These are phyloP conservation scores for Candida pseudoviswanathii DNA, from an alignment of 1,139 yeast genomes.

Conservation along the genomic window DNA sequence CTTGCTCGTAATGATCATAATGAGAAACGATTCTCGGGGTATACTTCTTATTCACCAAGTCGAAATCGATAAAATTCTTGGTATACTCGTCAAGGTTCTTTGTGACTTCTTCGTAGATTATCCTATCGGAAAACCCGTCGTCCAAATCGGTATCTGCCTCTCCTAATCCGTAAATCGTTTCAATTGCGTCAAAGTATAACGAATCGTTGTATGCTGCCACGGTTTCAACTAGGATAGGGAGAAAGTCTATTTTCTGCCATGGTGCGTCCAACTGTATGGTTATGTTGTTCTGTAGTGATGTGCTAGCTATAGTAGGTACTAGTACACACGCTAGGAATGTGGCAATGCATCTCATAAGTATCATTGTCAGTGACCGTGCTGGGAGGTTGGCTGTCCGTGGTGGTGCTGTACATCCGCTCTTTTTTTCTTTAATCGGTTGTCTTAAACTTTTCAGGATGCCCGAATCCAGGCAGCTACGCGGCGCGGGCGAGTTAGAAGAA, in stretches of 20 bases:
- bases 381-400: too few relatives aligned
- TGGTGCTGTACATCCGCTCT: too few relatives aligned
- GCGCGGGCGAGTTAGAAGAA: too few relatives aligned
- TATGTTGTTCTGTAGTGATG: conserved; percentile 3
- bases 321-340: background rate
- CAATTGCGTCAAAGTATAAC: conserved; percentile 49
- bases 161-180: conserved; percentile 35
- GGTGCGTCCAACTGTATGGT: conserved; percentile 17
- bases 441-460: too few relatives aligned
- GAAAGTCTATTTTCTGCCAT: conserved; percentile 28
- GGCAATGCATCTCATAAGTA: background rate
- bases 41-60: conserved; percentile 52
- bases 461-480: too few relatives aligned
- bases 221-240: conserved; percentile 56
- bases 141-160: conserved; percentile 22
- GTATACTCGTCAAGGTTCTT: conserved; percentile 20
- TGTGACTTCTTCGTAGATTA: conserved; percentile 38
- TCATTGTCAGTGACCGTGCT: background rate
- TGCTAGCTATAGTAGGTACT: background rate
- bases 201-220: conserved; percentile 50
- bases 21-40: conserved; percentile 70
- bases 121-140: conserved; percentile 34
- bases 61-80: conserved; percentile 47
- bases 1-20: conserved; percentile 49
- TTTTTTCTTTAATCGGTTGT: too few relatives aligned